phyloP scores from a whole-genome alignment of 2,329 filamentous ascomycete genomes.

The Akanthomyces lecanii region DNA sequence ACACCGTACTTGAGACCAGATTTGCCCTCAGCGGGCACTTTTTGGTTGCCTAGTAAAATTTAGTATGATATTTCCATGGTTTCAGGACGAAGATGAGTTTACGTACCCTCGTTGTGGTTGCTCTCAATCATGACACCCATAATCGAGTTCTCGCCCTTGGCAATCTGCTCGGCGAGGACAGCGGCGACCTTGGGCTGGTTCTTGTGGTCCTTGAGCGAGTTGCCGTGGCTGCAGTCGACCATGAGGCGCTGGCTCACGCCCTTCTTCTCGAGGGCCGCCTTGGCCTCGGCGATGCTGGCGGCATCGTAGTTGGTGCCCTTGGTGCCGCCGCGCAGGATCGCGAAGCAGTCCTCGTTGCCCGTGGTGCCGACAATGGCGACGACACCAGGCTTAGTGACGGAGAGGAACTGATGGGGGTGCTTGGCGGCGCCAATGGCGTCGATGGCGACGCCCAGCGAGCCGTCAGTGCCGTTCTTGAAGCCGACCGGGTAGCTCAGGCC shows the following conservation, averaged over 20 bases:
- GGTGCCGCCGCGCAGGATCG: slow-evolving; percentile 87
- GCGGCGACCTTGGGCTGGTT: slow-evolving; percentile 94
- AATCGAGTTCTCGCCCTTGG: slow-evolving; percentile 80
- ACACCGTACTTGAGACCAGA: slow-evolving; percentile 78
- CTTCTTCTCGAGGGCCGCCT: slow-evolving; percentile 71
- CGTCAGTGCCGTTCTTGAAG: slow-evolving; percentile 99
- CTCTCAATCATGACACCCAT: slow-evolving; percentile 99
- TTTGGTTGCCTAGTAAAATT: slow-evolving; percentile 58
- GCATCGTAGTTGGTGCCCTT: slow-evolving; percentile 92
- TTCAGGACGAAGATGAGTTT: too few relatives aligned
- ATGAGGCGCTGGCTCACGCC: slow-evolving; percentile 76
- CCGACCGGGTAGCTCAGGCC: slow-evolving; percentile 96
- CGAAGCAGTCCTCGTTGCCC: slow-evolving; percentile 95
- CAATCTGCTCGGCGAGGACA: slow-evolving; percentile 76
- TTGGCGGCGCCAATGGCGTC: slow-evolving; percentile 85
- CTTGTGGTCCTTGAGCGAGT: slow-evolving; percentile 94
- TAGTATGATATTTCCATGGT: slow-evolving; percentile 18
- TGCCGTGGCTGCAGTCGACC: slow-evolving; percentile 94
- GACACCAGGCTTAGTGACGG: slow-evolving; percentile 94
- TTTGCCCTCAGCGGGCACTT: slow-evolving; percentile 80
- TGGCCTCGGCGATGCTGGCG: slow-evolving; percentile 77
- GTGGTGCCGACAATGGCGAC: slow-evolving; percentile 90
- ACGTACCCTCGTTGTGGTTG: slow-evolving; percentile 74
- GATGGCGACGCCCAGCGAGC: slow-evolving; percentile 83
- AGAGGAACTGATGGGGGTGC: slow-evolving; percentile 98